These are phyloP conservation scores for Ascosphaera pollenicola DNA, from an alignment of 2,329 filamentous ascomycete species.

Conservation along the genomic window DNA sequence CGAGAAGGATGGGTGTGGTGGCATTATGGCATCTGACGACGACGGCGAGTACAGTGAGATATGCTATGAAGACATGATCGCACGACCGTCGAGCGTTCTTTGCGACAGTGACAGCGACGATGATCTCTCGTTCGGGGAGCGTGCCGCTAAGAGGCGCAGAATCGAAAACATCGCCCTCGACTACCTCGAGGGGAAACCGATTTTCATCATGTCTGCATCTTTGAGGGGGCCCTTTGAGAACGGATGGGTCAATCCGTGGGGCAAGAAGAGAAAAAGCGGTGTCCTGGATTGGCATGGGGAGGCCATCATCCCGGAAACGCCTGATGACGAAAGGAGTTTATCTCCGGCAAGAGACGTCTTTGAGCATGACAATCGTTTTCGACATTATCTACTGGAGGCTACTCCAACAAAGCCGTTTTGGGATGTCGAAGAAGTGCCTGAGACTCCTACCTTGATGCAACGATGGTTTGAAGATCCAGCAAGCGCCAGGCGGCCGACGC, in stretches of 20 bases:
- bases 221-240: slow-evolving; percentile 23
- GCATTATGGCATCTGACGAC: too few species aligned
- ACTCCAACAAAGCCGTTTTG: too few species aligned
- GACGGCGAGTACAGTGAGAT: too few species aligned
- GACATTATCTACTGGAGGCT: too few species aligned
- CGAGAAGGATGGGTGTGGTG: too few species aligned
- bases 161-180: slow-evolving; percentile 20
- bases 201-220: slow-evolving; percentile 24
- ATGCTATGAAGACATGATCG: too few species aligned
- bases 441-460: too few species aligned
- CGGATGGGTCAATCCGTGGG: slow-evolving; percentile 26
- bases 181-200: slow-evolving; percentile 20
- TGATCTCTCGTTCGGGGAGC: slow-evolving; percentile 13
- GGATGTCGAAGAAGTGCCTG: too few species aligned
- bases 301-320: slow-evolving; percentile 4
- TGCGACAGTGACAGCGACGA: slow-evolving; percentile 16
- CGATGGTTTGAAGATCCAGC: too few species aligned
- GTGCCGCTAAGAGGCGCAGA: slow-evolving; percentile 18
- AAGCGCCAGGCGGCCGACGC: slow-evolving; percentile 26
- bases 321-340: slow-evolving; percentile 2
- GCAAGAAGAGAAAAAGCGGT: not conserved
- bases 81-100: too few species aligned
- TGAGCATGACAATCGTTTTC: too few species aligned
- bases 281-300: not conserved
- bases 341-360: too few species aligned